Percentiles rank a stretch among this genome's conserved stretches.
Conservation (phyloP, 352 stramenopile genomes). For the Globisporangium canariense region DNA sequence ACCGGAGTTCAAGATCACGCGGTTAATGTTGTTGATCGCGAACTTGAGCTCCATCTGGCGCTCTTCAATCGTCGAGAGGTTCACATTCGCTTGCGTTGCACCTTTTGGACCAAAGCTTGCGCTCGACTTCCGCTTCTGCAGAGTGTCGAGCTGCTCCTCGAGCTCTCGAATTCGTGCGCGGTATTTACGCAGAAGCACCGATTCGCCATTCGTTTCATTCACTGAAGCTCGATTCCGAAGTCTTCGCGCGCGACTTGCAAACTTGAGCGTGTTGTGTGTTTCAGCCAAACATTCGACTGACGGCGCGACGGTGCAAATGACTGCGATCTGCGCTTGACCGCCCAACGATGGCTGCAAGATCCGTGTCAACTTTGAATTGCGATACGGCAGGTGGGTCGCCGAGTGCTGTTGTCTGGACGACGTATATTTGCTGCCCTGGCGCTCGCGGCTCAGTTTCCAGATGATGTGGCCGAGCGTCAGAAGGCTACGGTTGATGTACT, state of each 20-base stretch:
- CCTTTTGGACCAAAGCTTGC: slow-evolving; percentile 16
- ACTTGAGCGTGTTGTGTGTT: slow-evolving; percentile 95
- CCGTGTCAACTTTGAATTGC: slow-evolving; percentile 97
- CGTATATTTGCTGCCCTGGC: slow-evolving; percentile 21
- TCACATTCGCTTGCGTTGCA: slow-evolving; percentile 16
- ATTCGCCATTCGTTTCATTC: slow-evolving; percentile 84
- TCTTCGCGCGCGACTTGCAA: slow-evolving; percentile 91
- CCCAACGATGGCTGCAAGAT: slow-evolving; percentile 96
- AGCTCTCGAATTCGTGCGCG: slow-evolving; percentile 59
- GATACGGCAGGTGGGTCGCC: slow-evolving; percentile 91
- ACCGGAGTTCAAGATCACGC: slow-evolving; percentile 73
- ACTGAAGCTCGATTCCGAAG: slow-evolving; percentile 90
- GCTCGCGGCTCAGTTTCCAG: slow-evolving; percentile 86
- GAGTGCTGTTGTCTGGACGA: slow-evolving; percentile 12
- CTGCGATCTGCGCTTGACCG: slow-evolving; percentile 95
- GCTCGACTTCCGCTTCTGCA: slow-evolving; percentile 44
- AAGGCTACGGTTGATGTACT: slow-evolving; percentile 89
- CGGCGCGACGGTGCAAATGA: slow-evolving; percentile 95
- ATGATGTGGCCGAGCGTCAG: slow-evolving; percentile 94
- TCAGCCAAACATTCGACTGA: slow-evolving; percentile 93
- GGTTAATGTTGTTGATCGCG: slow-evolving; percentile 79
- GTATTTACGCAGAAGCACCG: slow-evolving; percentile 64
- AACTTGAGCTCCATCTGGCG: slow-evolving; percentile 73
- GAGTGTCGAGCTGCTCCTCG: slow-evolving; percentile 55
- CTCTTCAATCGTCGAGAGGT: slow-evolving; percentile 38